A percentile compares a stretch with the other conserved stretches of the same genome.
phyloP scores from a whole-genome alignment of 1,139 yeast genomes.

The Dujonia santamariae region DNA sequence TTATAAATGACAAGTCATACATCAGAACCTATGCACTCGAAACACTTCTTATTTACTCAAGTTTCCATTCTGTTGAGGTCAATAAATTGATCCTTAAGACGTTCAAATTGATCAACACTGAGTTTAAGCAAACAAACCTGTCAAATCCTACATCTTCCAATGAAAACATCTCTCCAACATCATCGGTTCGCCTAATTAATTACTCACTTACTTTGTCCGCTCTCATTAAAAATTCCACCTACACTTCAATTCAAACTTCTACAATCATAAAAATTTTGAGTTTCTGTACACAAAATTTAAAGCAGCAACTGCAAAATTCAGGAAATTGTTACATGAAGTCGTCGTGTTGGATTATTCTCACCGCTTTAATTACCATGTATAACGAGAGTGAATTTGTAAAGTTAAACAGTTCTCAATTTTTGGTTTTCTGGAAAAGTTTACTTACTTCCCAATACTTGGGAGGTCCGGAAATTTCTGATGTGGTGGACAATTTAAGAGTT shows the following conservation, averaged over 20 bases:
- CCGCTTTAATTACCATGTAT: constrained; percentile 75
- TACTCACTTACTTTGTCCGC: constrained; percentile 39
- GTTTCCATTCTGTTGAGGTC: constrained; percentile 31
- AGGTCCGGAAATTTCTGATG: constrained; percentile 25
- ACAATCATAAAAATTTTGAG: constrained; percentile 41
- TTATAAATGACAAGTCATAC: constrained; percentile 31
- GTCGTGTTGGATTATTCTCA: constrained; percentile 67
- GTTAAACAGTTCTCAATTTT: constrained; percentile 71
- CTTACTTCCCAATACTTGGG: constrained; percentile 50
- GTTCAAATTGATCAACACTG: constrained; percentile 33
- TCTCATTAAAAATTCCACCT: constrained; percentile 36
- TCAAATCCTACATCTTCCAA: constrained; percentile 12
- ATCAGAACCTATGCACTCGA: constrained; percentile 37
- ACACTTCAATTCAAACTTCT: constrained; percentile 38
- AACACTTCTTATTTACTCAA: constrained; percentile 31
- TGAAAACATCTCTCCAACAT: constrained; percentile 23
- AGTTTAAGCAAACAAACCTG: constrained; percentile 20
- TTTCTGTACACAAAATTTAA: constrained; percentile 47
- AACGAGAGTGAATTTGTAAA: constrained; percentile 56
- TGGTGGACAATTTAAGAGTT: constrained; percentile 36
- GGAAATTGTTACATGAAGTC: constrained; percentile 17
- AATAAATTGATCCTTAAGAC: constrained; percentile 34
- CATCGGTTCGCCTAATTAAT: constrained; percentile 26
- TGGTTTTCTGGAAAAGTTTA: constrained; percentile 80
- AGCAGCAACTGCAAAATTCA: constrained; percentile 27